Conservation (phyloP, 2,329 filamentous ascomycete species). For the Pseudocercospora fuligena region DNA sequence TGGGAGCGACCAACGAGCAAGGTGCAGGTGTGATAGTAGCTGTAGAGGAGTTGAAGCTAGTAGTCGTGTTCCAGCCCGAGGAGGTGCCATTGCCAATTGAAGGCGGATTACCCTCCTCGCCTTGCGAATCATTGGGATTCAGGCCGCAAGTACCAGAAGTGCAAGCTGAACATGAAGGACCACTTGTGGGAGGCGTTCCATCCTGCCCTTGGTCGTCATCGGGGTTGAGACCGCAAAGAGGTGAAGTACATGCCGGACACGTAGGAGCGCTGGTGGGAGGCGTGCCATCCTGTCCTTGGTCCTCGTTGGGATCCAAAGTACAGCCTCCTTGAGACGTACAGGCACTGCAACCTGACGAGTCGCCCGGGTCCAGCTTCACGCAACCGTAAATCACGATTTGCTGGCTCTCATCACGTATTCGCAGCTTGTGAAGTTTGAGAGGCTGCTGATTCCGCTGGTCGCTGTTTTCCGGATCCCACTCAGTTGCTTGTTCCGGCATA, state of each 20-base stretch:
- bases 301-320: background rate
- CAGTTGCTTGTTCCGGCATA: constrained; percentile 15
- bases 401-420: background rate
- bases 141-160: background rate
- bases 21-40: background rate
- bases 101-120: background rate
- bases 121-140: background rate
- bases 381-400: constrained; percentile 6
- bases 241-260: background rate
- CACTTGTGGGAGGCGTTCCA: background rate
- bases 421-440: background rate
- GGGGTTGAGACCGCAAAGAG: background rate
- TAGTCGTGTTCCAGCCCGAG: background rate
- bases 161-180: background rate
- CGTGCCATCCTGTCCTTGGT: constrained; percentile 9
- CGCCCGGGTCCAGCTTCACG: constrained; percentile 4
- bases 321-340: constrained; percentile 1
- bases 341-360: background rate
- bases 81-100: background rate
- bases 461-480: background rate
- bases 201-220: background rate
- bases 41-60: background rate
- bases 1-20: background rate
- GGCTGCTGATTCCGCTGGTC: background rate
- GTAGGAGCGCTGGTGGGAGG: background rate